Base-by-base conservation (phyloP, 1,139 yeast species). In the Taiozyma sp. region DNA sequence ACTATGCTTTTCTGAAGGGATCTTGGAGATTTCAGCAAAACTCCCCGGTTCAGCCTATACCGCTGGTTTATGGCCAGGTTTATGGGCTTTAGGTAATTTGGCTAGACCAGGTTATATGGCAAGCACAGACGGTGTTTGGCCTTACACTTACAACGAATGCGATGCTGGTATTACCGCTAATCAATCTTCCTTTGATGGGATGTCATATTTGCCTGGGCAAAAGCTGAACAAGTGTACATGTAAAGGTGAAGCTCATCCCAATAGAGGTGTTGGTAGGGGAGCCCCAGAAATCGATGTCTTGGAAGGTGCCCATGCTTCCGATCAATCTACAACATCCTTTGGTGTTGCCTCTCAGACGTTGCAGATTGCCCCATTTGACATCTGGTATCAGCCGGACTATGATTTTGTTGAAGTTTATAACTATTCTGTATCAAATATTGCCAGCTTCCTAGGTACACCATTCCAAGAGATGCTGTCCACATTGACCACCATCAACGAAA, bases 111-210 rank as follows among this genome's bases (percentile, higher is more conserved):
- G 96, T 13, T 88, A 77, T 65, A 65, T 81, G 64, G 90, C 91
- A 4, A 68, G 88, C 9, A 79, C 95, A 4, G 93, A 87, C 44
- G 96, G 96, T 43, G 84, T 86, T 14, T 88, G 96, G 96, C 96
- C 96, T 3, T 88, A 88, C 62, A 75, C 89, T n/a, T 88, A 88
- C 64, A 80, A 82, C 42, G 68, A 79, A 21, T 88, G 96, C 71
- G 96, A 88, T 72, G 88, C 88, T 6, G 96, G 96, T 55, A 88
- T 88, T 54, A 87, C 96, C 10, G 85, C 95, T n/a, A 88, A 88
- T 64, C 96, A 88, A 69, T 83, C 90, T 14, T 77, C 89, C 0
- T 75, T 85, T 1, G 96, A 88, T 68, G 96, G 96, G 44, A 77
- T 88, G 47, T 83, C 88, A 11, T 85, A 79, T 62, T 71, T 88